Conservation (phyloP, 139 green algal species). For the Haematococcus sp. region DNA sequence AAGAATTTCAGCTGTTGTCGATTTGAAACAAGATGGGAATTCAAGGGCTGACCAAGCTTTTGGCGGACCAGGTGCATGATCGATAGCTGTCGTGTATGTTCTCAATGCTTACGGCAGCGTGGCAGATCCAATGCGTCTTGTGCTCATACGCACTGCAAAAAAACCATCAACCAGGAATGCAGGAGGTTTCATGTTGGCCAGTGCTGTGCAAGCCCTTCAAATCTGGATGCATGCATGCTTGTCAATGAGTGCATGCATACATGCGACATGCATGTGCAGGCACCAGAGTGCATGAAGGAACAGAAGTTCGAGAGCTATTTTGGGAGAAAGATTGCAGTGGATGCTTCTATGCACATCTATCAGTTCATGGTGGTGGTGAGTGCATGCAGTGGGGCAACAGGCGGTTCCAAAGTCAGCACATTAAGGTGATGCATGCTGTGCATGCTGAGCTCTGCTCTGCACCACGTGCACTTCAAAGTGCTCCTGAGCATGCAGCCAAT, state of each 20-base stretch:
- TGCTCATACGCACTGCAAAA: background rate
- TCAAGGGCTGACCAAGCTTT: slow-evolving; percentile 92
- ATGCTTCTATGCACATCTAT: slow-evolving; percentile 99
- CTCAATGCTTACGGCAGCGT: too few relatives aligned
- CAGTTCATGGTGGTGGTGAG: slow-evolving; percentile 89
- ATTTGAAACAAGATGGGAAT: slow-evolving; percentile 44
- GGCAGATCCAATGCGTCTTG: too few relatives aligned
- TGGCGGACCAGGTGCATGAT: slow-evolving; percentile 85
- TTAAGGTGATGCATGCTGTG: background rate
- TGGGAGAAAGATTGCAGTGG: slow-evolving; percentile 93
- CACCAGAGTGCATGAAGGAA: slow-evolving; percentile 71
- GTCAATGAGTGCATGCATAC: background rate
- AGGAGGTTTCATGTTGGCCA: background rate
- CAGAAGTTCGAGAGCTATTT: slow-evolving; percentile 97
- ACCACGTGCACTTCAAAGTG: too few relatives aligned
- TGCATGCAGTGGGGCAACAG: slow-evolving; percentile 31
- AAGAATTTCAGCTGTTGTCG: too few relatives aligned
- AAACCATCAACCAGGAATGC: background rate
- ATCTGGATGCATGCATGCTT: background rate
- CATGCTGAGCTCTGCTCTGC: background rate
- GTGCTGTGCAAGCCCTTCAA: too few relatives aligned
- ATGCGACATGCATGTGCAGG: background rate
- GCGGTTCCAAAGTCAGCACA: background rate
- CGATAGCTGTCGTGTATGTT: too few relatives aligned
- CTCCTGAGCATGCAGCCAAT: too few relatives aligned